These are phyloP conservation scores for Blastosporella zonata DNA, from an alignment of 1,284 basidiomycete species.

Conservation along the genomic window DNA sequence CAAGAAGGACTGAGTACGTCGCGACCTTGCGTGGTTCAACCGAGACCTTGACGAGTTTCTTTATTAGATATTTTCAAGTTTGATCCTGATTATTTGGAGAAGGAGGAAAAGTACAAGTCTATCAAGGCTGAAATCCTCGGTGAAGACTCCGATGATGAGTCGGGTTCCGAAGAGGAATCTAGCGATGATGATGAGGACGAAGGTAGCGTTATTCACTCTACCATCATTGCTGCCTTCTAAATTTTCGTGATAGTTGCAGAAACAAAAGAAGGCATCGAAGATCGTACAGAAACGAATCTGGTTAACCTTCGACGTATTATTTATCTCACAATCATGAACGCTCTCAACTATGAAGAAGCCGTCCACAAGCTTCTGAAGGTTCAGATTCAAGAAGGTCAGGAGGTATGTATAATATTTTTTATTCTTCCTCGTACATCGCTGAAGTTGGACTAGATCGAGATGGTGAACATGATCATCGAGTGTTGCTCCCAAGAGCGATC, in stretches of 20 bases:
- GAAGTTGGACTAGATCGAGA: slow-evolving; percentile 65
- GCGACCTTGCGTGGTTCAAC: background rate
- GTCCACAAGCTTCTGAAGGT: slow-evolving; percentile 97
- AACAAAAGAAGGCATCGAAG: slow-evolving; percentile 88
- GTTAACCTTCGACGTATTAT: slow-evolving; percentile 94
- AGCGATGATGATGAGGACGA: slow-evolving; percentile 64
- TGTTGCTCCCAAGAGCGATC: slow-evolving; percentile 99
- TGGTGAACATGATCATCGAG: slow-evolving; percentile 98
- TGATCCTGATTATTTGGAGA: slow-evolving; percentile 85
- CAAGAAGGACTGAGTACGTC: slow-evolving; percentile 90
- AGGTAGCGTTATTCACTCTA: slow-evolving; percentile 32
- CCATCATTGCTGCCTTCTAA: slow-evolving; percentile 11
- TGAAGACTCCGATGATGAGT: slow-evolving; percentile 78
- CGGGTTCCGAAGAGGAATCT: slow-evolving; percentile 51
- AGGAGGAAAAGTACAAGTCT: slow-evolving; percentile 90
- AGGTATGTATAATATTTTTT: slow-evolving; percentile 50
- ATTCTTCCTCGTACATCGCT: background rate
- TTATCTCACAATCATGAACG: slow-evolving; percentile 99
- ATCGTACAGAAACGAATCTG: slow-evolving; percentile 92
- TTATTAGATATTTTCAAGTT: slow-evolving; percentile 89
- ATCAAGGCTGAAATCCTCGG: slow-evolving; percentile 96
- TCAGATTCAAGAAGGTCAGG: slow-evolving; percentile 87
- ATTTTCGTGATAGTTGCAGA: slow-evolving; percentile 45
- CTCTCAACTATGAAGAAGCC: slow-evolving; percentile 96
- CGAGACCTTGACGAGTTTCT: slow-evolving; percentile 2